Evolutionary conservation across 2,329 filamentous ascomycete species (phyloP), one percentile per base, ranked within the genome.

Genomic region (Massarina eburnea): DNA sequence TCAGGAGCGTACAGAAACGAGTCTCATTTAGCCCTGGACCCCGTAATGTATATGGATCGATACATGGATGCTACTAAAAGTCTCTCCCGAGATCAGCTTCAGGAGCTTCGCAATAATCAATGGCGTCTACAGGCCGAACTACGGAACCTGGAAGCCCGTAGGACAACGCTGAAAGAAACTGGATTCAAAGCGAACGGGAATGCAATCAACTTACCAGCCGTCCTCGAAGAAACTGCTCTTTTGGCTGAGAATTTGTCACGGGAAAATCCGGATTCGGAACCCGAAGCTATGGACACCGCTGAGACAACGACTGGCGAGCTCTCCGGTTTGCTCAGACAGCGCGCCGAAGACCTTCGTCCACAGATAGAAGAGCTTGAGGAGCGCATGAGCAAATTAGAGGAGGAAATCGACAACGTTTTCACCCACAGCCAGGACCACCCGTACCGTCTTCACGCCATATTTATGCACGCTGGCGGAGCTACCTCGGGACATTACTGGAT

Each of bases 401-500:
- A 70, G 4, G 71, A 76, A 46, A 77, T 85, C 38, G 70, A 75
- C 21, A 71, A 71, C 3, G 78, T 86, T 41, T 92, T 91, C 61
- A 76, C 76, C 3, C 79, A 81, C 41, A 80, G 85, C 61, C 78
- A 79, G 34, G 75, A 82, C 20, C 75, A 89, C 37, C 81, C 85
- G 9, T 99, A 97, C 67, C 83, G 83, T 12, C 80, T 99, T 4
- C 91, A 96, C 57, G 89, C 92, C 0, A 88, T 96, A 24, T 95
- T 99, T 62, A 92, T 96, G 59, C 94, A 99, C 67, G 85, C 87
- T 17, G 89, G 89, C 24, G 76, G 78, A 8, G 61, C 68, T 2
- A 61, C 62, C 12, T 79, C 80, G 22, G 94, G 94, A 0, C 94
- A 99, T 70, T 99, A 97, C 73, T 96, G 90, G 86, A 90, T 96